Base-by-base conservation (phyloP, 2,329 filamentous ascomycete species). In the Claviceps capensis region DNA sequence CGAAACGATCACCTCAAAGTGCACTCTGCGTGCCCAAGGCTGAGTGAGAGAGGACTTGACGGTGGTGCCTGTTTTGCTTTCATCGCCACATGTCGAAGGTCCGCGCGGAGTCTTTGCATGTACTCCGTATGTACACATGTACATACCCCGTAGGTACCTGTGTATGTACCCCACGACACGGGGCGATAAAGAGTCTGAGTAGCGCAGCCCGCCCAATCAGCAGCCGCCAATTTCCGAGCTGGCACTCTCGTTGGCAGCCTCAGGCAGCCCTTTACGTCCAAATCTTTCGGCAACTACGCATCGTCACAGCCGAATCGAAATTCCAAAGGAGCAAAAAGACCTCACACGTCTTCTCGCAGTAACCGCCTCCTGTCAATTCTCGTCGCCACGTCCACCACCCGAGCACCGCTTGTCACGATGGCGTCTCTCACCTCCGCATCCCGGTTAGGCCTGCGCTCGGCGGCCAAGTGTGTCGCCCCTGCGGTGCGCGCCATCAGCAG, bases 401-500 rank as follows among this genome's bases (percentile, higher is more conserved):
- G 49, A 51, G 51, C 47, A 41, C 42, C n/a, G 30, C 30, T 51
- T 9, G 17, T 22, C 54, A 65, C 64, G 59, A 86, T 86, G 83
- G 81, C 82, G 70, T 74, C 81, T 68, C 78, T 88, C 69, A 72
- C 81, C 65, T 76, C 78, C 67, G 78, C 81, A 67, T 81, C 85
- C 68, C 81, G 81, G 71, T 74, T 80, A 65, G 76, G 86, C 67
- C 75, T 86, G 75, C 84, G 84, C 70, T 69, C 71, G 56, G 65
- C 71, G 58, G 70, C 71, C 61, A 69, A 67, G 61, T 63, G 63
- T 53, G 67, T 65, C 58, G 63, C 63, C 56, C 61, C 66, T 61
- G 65, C 67, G 50, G 69, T 75, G 61, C 77, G 77, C 66, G 74
- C 77, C 63, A 67, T 83, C 56, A 80, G 74, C 69, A 77, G 77